Conservation (phyloP, 1,284 basidiomycete genomes). For the Inonotus hispidus region DNA sequence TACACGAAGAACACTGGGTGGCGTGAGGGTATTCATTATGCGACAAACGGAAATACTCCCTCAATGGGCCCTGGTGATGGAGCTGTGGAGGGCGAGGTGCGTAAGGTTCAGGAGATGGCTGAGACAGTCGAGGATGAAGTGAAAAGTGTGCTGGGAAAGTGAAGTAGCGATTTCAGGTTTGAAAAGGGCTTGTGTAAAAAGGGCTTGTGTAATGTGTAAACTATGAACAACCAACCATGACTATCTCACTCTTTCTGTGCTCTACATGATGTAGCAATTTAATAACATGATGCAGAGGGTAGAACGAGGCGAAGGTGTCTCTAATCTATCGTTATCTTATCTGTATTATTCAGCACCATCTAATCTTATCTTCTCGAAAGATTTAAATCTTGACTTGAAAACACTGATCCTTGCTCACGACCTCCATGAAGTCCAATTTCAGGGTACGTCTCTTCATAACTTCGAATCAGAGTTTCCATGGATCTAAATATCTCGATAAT, state of each 20-base stretch:
- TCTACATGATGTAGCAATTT: too few relatives aligned
- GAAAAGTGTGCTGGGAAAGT: not conserved
- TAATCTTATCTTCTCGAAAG: too few relatives aligned
- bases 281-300: too few relatives aligned
- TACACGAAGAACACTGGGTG: constrained; percentile 10
- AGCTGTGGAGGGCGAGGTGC: not conserved
- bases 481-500: not conserved
- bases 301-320: too few relatives aligned
- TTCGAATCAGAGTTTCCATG: not conserved
- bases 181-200: too few relatives aligned
- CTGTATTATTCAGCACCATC: too few relatives aligned
- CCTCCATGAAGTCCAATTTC: constrained; percentile 36
- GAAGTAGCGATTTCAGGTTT: not conserved
- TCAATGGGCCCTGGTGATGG: not conserved
- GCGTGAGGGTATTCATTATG: not conserved
- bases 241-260: too few relatives aligned
- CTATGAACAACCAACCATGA: too few relatives aligned
- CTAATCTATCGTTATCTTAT: too few relatives aligned
- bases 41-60: not conserved
- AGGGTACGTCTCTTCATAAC: constrained; percentile 29
- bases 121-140: not conserved
- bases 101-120: not conserved
- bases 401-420: not conserved
- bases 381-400: too few relatives aligned
- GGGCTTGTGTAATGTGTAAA: too few relatives aligned